phyloP scores from a whole-genome alignment of 441 rosid species.

The Pelargonium cotyledonis region DNA sequence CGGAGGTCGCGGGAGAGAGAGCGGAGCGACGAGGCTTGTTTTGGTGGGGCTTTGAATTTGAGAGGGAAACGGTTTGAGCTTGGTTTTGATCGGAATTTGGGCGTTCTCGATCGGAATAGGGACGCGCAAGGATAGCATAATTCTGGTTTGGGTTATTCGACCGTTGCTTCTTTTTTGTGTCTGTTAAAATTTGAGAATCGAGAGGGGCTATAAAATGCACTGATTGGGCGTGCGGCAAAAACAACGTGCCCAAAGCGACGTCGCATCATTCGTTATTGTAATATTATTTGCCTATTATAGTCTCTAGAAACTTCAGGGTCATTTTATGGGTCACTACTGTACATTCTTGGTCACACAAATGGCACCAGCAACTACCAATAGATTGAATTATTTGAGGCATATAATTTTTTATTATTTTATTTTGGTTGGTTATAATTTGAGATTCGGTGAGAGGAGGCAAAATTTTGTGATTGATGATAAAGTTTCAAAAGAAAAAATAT shows the following conservation, averaged over 20 bases:
- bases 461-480: no score
- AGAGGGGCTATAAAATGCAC: no score
- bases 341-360: neutral
- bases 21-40: neutral
- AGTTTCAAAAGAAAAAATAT: no score
- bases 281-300: no score
- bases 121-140: slow-evolving; percentile 37
- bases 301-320: neutral
- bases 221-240: no score
- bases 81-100: slow-evolving; percentile 16
- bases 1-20: neutral
- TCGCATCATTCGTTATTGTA: neutral
- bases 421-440: no score
- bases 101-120: slow-evolving; percentile 19
- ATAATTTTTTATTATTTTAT: neutral
- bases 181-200: no score
- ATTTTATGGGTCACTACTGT: neutral
- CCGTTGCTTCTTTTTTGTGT: neutral
- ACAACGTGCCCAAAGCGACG: neutral
- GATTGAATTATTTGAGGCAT: neutral
- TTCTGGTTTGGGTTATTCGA: neutral
- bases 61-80: slow-evolving; percentile 5
- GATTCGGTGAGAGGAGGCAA: no score
- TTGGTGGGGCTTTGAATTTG: neutral
- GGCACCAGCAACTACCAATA: neutral